Conservation (phyloP, 225 moss, liverwort and hornwort genomes). For the Climacium dendroides region DNA sequence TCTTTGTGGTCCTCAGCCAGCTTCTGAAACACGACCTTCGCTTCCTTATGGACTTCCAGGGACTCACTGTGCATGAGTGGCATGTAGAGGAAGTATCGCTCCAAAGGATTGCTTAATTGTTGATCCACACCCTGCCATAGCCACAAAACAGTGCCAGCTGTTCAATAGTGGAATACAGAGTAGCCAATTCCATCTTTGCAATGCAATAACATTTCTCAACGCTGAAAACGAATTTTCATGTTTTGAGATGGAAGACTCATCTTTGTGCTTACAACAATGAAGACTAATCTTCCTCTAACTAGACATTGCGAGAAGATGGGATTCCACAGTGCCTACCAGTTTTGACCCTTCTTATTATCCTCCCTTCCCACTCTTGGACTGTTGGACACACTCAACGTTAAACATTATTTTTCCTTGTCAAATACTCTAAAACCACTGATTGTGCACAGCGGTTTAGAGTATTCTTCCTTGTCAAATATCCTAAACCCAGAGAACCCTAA, state of each 20-base stretch:
- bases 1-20: constrained; percentile 20
- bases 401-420: neutral
- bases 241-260: neutral
- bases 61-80: constrained; percentile 68
- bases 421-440: neutral
- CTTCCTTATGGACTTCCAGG: constrained; percentile 34
- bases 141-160: neutral
- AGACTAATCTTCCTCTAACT: neutral
- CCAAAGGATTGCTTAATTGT: constrained; percentile 30
- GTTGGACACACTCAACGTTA: neutral
- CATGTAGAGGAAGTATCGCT: constrained; percentile 49
- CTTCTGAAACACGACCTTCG: constrained; percentile 20
- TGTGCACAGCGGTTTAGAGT: neutral
- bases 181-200: neutral
- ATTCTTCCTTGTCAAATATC: neutral
- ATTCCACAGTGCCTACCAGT: neutral
- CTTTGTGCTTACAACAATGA: neutral
- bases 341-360: neutral
- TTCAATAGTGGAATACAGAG: neutral
- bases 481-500: neutral
- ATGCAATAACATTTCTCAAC: neutral
- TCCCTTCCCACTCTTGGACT: neutral
- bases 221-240: neutral
- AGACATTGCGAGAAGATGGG: neutral
- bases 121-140: constrained; percentile 49